Conservation (phyloP, 495 filamentous ascomycete species). For the Apiosordaria backusii region DNA sequence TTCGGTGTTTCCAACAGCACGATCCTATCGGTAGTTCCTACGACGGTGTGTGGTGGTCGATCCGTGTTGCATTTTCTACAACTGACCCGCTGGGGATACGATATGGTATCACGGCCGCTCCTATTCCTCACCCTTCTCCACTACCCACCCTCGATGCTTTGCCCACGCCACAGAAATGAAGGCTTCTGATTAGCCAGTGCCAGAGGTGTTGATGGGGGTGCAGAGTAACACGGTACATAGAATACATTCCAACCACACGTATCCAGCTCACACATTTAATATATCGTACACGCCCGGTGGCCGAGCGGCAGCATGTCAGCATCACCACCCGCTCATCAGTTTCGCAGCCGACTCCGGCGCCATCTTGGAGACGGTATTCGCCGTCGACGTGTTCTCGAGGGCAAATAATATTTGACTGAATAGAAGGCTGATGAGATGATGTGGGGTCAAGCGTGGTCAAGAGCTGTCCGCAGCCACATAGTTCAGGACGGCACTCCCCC, state of each 20-base stretch:
- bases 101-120: no score
- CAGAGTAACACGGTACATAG: neutral
- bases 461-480: no score
- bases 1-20: neutral
- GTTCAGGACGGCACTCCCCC: neutral
- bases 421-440: no score
- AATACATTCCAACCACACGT: conserved; percentile 1
- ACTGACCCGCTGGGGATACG: neutral
- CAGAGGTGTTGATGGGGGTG: neutral
- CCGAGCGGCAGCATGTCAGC: conserved; percentile 2
- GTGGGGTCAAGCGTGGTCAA: no score
- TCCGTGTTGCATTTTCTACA: no score
- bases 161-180: neutral
- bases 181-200: neutral
- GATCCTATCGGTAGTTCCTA: no score
- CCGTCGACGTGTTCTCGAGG: neutral
- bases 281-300: neutral
- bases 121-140: neutral
- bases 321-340: conserved; percentile 2
- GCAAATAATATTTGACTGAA: no score
- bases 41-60: neutral
- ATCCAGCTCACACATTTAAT: conserved; percentile 5
- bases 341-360: neutral
- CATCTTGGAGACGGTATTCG: no score
- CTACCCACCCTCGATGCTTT: neutral